Evolutionary conservation across 768 basidiomycete species (phyloP).

Genomic region (Podaxis sp.): DNA sequence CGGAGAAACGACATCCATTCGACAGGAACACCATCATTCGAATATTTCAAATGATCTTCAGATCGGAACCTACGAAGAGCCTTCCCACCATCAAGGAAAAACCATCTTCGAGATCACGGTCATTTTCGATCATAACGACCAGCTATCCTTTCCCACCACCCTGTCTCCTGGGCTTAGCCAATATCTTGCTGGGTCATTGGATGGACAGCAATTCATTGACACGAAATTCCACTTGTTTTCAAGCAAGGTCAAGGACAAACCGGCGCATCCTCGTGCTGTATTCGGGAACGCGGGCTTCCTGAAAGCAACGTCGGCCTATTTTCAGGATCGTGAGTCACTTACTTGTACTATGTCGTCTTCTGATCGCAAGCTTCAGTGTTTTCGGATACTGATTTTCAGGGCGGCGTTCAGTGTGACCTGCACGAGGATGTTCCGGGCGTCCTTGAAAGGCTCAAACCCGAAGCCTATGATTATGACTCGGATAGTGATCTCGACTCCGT

Average conservation of each 20-base stretch:
- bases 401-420: background rate
- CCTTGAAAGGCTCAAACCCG: background rate
- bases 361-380: constrained; percentile 1
- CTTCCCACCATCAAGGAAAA: background rate
- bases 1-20: background rate
- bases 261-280: background rate
- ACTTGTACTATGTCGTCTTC: no score
- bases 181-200: background rate
- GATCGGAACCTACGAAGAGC: background rate
- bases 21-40: background rate
- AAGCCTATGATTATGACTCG: constrained; percentile 8
- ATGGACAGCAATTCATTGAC: constrained; percentile 1
- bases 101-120: constrained; percentile 1
- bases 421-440: no score
- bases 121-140: background rate
- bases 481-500: constrained; percentile 13
- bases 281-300: constrained; percentile 4
- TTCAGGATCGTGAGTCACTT: constrained; percentile 5
- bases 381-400: background rate
- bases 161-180: background rate
- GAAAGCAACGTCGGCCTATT: background rate
- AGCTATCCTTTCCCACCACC: background rate
- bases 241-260: background rate
- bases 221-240: constrained; percentile 14
- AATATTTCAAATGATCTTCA: background rate